Evolutionary conservation across 2,329 filamentous ascomycete genomes (phyloP).

Genomic region (Fusarium oligoseptatum): DNA sequence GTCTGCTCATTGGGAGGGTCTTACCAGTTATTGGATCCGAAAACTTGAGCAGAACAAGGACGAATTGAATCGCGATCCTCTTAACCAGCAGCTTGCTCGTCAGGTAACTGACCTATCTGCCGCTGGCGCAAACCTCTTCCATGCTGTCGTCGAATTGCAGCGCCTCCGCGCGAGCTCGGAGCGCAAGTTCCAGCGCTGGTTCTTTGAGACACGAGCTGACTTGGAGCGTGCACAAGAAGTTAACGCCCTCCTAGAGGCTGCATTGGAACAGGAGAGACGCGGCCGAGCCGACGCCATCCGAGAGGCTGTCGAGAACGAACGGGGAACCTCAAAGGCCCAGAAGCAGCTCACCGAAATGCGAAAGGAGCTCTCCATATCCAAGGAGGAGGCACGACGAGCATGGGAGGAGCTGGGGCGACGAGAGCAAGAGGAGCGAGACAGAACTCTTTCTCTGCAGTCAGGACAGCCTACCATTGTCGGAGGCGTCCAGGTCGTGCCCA

Average conservation of each 20-base stretch:
- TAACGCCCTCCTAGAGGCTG: conserved; percentile 82
- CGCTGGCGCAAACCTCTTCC: conserved; percentile 95
- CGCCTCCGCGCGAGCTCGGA: conserved; percentile 94
- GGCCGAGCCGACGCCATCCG: conserved; percentile 76
- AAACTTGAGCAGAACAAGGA: conserved; percentile 91
- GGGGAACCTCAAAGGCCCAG: conserved; percentile 80
- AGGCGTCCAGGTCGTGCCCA: conserved; percentile 94
- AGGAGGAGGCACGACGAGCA: conserved; percentile 92
- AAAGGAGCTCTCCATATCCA: conserved; percentile 92
- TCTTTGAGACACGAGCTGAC: conserved; percentile 92
- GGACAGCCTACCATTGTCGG: conserved; percentile 91
- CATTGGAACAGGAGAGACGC: conserved; percentile 80
- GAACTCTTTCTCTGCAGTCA: conserved; percentile 85
- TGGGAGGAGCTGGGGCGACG: conserved; percentile 97
- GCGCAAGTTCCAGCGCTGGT: conserved; percentile 98
- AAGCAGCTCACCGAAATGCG: conserved; percentile 90
- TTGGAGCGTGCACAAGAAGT: conserved; percentile 88
- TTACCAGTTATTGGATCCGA: conserved; percentile 97
- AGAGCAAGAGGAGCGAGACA: conserved; percentile 92
- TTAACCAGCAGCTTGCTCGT: conserved; percentile 89
- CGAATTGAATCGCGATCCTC: conserved; percentile 83
- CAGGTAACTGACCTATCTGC: conserved; percentile 98
- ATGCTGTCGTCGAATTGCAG: conserved; percentile 96
- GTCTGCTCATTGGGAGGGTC: conserved; percentile 97
- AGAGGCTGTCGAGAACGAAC: conserved; percentile 75